Base-by-base conservation (phyloP, 2,329 filamentous ascomycete genomes). In the Dothideomycetes sp. region DNA sequence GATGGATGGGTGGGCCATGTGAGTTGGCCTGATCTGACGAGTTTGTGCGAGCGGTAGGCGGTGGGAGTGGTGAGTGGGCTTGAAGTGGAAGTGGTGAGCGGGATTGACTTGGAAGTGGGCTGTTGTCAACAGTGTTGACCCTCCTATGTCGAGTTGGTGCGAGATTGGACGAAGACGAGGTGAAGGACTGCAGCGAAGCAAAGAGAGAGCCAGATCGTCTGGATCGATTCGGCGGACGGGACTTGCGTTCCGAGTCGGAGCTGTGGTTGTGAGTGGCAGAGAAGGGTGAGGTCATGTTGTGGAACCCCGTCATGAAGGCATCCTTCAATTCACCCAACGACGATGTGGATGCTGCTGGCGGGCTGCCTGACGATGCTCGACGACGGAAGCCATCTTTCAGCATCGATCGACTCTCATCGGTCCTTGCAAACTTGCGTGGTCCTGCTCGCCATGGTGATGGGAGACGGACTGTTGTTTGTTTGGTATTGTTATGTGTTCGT, bases 361-460 rank as follows among this genome's bases (percentile, higher is more conserved):
- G 39, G 4, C 54, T 50, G 63, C 61, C 61, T 5, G 64, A 67
- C 16, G 60, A 58, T 4, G 63, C 59, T 43, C 63, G 57, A 24
- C 63, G 54, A 11, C 50, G 18, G 60, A 60, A 5, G 51, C 28
- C 65, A 53, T 31, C 58, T 59, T 38, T 68, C 56, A 68, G 51
- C 9, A 57, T 48, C 9, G 60, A 50, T 40, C 57, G 58, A 23
- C 60, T 58, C 27, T 60, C 58, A 36, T 55, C 59, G 11, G 51
- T 51, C 28, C 55, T 52, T 31, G 58, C 54, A 45, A 61, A 61
- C 6, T 53, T 58, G 44, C 55, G 62, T 11, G 61, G 54, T 1
- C 54, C 57, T 10, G 62, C 57, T 16, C 60, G 59, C 65, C 65
- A 68, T 13, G 67, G 65, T n/a, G 66, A 69, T 31, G 66, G 65